Evolutionary conservation across 352 stramenopile species (phyloP).

Genomic region (Plasmopara halstedii): DNA sequence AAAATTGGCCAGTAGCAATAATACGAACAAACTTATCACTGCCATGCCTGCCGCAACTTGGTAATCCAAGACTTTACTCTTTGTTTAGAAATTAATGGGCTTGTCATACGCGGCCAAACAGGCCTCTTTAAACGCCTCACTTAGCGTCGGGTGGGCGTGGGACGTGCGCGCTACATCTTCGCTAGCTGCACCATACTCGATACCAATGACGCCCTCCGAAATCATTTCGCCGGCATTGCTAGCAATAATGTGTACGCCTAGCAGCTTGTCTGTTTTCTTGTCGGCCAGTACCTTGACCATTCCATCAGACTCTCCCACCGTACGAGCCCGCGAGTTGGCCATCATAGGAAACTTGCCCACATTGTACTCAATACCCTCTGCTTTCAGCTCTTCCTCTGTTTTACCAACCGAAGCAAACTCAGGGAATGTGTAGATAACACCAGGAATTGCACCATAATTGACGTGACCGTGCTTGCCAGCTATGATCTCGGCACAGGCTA

Average conservation of each 20-base stretch:
- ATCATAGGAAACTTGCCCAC: constrained; percentile 98
- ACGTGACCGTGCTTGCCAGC: constrained; percentile 96
- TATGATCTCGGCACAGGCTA: constrained; percentile 96
- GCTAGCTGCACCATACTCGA: constrained; percentile 97
- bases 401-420: constrained; percentile 95
- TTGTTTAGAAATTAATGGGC: constrained; percentile 98
- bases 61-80: not conserved
- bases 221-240: constrained; percentile 99
- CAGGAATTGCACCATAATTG: constrained; percentile 99
- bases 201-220: constrained; percentile 95
- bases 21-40: too few relatives aligned
- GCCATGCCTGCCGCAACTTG: not conserved
- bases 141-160: constrained; percentile 96
- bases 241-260: constrained; percentile 99
- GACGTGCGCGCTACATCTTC: constrained; percentile 99
- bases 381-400: constrained; percentile 98
- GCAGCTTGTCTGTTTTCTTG: constrained; percentile 96
- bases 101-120: constrained; percentile 97
- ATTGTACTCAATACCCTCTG: constrained; percentile 91
- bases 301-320: constrained; percentile 91
- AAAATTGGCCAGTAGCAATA: too few relatives aligned
- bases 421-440: constrained; percentile 98
- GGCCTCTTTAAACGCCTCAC: constrained; percentile 99
- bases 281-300: constrained; percentile 98
- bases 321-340: constrained; percentile 94